Percentiles rank a stretch among this genome's conserved stretches.
phyloP scores from a whole-genome alignment of 495 filamentous ascomycete species.

The Rhizodiscina lignyota region DNA sequence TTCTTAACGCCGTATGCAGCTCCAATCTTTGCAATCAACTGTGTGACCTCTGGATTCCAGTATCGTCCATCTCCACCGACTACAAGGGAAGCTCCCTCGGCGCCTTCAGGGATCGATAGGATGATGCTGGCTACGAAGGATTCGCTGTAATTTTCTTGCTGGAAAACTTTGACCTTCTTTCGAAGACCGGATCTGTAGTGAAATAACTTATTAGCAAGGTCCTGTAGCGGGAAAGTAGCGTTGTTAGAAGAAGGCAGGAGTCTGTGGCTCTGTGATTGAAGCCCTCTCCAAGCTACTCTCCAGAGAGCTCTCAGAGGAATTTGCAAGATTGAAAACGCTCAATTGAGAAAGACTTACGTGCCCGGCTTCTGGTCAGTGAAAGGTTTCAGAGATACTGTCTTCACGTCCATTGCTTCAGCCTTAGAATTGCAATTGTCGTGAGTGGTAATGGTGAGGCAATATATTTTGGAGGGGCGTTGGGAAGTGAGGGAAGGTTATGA shows the following conservation, averaged over 20 bases:
- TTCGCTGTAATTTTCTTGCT: slow-evolving; percentile 88
- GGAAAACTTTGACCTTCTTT: slow-evolving; percentile 97
- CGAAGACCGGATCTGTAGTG: slow-evolving; percentile 73
- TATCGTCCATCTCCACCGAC: slow-evolving; percentile 95
- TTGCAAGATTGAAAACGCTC: slow-evolving; percentile 6
- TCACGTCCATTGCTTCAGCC: slow-evolving; percentile 61
- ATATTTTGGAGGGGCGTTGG: too few species aligned
- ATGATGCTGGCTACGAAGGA: slow-evolving; percentile 87
- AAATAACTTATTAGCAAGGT: slow-evolving; percentile 14
- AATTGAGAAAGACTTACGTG: slow-evolving; percentile 55
- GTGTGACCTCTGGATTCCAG: slow-evolving; percentile 92
- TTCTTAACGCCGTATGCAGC: slow-evolving; percentile 98
- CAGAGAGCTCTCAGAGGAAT: slow-evolving; percentile 4
- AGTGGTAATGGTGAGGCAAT: too few species aligned
- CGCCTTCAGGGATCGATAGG: slow-evolving; percentile 91
- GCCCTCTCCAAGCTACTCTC: not conserved
- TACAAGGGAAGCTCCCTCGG: slow-evolving; percentile 71
- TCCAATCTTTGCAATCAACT: slow-evolving; percentile 93
- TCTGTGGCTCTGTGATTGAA: slow-evolving; percentile 4
- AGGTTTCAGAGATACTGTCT: slow-evolving; percentile 58
- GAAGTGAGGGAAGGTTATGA: too few species aligned
- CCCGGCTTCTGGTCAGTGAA: slow-evolving; percentile 96
- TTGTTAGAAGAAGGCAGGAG: slow-evolving; percentile 1
- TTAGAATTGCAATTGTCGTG: too few species aligned
- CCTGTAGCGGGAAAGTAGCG: slow-evolving; percentile 1